Evolutionary conservation across 495 filamentous ascomycete species (phyloP).

Genomic region (Bacidia rubella): DNA sequence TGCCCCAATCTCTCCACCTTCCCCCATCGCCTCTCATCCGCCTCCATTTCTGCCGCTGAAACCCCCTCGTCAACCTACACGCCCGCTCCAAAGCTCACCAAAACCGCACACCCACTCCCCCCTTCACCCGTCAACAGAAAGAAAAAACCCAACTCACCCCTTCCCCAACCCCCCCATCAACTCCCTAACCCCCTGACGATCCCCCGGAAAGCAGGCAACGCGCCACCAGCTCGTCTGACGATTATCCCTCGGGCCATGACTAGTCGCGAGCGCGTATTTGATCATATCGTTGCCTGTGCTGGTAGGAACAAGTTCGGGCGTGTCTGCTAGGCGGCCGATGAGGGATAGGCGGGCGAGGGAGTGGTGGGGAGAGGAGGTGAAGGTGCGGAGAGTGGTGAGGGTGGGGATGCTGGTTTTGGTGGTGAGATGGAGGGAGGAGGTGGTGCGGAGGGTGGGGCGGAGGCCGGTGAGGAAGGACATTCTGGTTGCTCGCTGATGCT

Average conservation of each 20-base stretch:
- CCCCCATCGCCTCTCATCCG: constrained; percentile 1
- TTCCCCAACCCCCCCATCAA: constrained; percentile 53
- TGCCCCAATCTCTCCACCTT: neutral
- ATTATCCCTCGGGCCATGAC: constrained; percentile 43
- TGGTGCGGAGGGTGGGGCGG: constrained; percentile 4
- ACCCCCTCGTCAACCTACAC: neutral
- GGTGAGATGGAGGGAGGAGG: constrained; percentile 21
- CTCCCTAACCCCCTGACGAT: constrained; percentile 47
- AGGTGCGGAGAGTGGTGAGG: constrained; percentile 22
- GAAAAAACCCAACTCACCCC: constrained; percentile 46
- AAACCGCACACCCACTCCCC: neutral
- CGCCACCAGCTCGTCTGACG: constrained; percentile 64
- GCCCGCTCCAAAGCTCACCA: neutral
- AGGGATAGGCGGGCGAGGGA: constrained; percentile 49
- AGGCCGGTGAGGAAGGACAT: constrained; percentile 16
- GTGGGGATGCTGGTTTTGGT: constrained; percentile 23
- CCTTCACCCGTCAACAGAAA: neutral
- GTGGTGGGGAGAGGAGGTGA: constrained; percentile 33
- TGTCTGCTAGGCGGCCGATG: constrained; percentile 56
- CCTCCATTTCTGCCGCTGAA: neutral
- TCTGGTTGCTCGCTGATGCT: neutral
- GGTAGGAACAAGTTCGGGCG: constrained; percentile 55
- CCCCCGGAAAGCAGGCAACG: constrained; percentile 47
- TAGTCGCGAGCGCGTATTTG: constrained; percentile 41
- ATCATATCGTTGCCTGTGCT: constrained; percentile 53